A percentile compares a stretch with the other conserved stretches of the same genome.
Evolutionary conservation across 345 rosid species (phyloP).

Genomic region (Eucalyptus erythrocorys): DNA sequence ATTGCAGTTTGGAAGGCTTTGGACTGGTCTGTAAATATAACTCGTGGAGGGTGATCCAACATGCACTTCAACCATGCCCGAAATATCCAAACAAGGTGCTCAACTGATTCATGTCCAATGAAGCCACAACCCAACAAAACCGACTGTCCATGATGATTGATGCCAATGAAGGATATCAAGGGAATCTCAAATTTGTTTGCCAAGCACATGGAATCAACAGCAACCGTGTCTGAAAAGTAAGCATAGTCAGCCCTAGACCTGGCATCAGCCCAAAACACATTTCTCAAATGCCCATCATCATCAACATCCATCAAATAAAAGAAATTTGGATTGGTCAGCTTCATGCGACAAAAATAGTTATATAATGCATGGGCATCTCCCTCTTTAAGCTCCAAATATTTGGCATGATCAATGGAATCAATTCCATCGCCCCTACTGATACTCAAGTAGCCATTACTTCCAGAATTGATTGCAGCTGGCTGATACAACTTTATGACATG

Average conservation of each 20-base stretch:
- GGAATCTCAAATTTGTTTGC: slow-evolving; percentile 39
- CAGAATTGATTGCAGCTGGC: slow-evolving; percentile 11
- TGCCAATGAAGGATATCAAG: slow-evolving; percentile 36
- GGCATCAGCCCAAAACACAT: slow-evolving; percentile 47
- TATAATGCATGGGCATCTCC: slow-evolving; percentile 39
- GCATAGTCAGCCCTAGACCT: slow-evolving; percentile 26
- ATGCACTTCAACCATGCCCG: slow-evolving; percentile 49
- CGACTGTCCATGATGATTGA: slow-evolving; percentile 40
- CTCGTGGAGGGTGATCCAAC: slow-evolving; percentile 28
- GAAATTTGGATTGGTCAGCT: slow-evolving; percentile 45
- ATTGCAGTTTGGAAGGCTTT: slow-evolving; percentile 34
- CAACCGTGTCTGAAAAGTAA: slow-evolving; percentile 27
- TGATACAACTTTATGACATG: slow-evolving; percentile 36
- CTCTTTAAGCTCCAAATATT: slow-evolving; percentile 27
- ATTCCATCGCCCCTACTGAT: slow-evolving; percentile 11
- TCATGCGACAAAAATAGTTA: slow-evolving; percentile 36
- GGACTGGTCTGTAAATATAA: slow-evolving; percentile 36
- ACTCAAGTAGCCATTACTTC: slow-evolving; percentile 9
- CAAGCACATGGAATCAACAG: slow-evolving; percentile 36
- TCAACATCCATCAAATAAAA: slow-evolving; percentile 42
- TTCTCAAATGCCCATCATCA: slow-evolving; percentile 28
- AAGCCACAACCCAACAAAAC: slow-evolving; percentile 45
- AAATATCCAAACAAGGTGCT: slow-evolving; percentile 36
- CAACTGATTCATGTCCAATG: slow-evolving; percentile 34
- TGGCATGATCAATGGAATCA: slow-evolving; percentile 14